Conservation (phyloP, 2,329 filamentous ascomycete species). For the Colletotrichum incanum region DNA sequence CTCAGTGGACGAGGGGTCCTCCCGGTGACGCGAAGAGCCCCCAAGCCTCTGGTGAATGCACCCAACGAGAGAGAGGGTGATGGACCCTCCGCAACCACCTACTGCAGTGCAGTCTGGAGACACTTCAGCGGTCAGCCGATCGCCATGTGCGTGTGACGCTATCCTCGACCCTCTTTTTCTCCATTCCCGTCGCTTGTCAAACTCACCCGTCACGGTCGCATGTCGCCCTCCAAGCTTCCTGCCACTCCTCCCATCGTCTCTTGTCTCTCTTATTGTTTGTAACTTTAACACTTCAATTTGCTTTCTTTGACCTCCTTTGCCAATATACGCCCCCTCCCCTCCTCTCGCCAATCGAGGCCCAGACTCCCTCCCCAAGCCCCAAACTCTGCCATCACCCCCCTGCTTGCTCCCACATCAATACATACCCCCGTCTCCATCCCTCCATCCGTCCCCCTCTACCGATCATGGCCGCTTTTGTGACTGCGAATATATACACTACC, state of each 20-base stretch:
- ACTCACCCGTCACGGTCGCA: neutral
- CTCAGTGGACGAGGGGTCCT: neutral
- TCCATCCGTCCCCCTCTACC: neutral
- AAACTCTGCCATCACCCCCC: neutral
- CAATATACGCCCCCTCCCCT: neutral
- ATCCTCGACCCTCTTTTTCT: neutral
- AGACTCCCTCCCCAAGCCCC: neutral
- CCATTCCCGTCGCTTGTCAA: neutral
- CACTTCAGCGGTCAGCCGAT: conserved; percentile 21
- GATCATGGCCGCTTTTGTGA: conserved; percentile 3
- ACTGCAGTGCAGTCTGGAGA: neutral
- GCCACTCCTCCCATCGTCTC: neutral
- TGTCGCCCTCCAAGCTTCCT: neutral
- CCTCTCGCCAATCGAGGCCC: neutral
- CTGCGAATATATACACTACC: conserved; percentile 12
- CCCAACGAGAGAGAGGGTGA: neutral
- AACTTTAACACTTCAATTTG: too few species aligned
- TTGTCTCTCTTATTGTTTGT: neutral
- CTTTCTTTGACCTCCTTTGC: neutral
- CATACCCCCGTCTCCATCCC: neutral
- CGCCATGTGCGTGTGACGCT: conserved; percentile 17
- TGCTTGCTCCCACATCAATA: neutral
- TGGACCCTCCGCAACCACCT: neutral
- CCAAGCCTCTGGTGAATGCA: neutral
- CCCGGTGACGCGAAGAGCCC: neutral